Conservation (phyloP, 345 rosid genomes). For the rapeseed (Brassica napus) region DNA sequence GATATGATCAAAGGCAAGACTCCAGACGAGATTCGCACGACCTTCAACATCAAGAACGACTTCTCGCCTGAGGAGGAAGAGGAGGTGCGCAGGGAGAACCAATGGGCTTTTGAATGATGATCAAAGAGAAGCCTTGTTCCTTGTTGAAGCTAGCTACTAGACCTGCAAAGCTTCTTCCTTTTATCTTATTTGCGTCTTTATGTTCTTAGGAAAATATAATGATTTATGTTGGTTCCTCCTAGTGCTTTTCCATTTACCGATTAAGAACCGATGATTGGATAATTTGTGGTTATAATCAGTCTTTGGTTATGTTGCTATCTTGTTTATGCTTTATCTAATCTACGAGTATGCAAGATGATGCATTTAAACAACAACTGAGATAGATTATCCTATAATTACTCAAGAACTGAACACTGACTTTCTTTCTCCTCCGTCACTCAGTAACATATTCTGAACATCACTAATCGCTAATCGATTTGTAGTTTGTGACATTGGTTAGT, state of each 20-base stretch:
- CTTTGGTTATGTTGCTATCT: background rate
- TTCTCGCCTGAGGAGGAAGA: conserved; percentile 64
- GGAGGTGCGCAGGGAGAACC: conserved; percentile 61
- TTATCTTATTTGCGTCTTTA: background rate
- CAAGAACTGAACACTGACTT: background rate
- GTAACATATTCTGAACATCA: background rate
- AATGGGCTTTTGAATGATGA: conserved; percentile 62
- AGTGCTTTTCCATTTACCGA: background rate
- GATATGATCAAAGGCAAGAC: conserved; percentile 74
- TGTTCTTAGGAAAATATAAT: background rate
- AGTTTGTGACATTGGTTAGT: too few relatives aligned
- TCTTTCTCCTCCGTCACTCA: background rate
- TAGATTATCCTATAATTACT: background rate
- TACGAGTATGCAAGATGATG: background rate
- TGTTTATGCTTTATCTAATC: background rate
- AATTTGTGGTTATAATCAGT: background rate
- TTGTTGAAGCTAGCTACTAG: background rate
- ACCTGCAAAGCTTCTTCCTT: background rate
- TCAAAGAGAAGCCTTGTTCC: background rate
- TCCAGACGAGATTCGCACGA: conserved; percentile 59
- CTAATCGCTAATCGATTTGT: too few relatives aligned
- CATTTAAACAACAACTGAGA: background rate
- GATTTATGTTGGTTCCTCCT: background rate
- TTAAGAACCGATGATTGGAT: background rate
- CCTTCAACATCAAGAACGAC: conserved; percentile 61